Evolutionary conservation across 306 rosid species (phyloP).

Genomic region (Vigna trinervia): DNA sequence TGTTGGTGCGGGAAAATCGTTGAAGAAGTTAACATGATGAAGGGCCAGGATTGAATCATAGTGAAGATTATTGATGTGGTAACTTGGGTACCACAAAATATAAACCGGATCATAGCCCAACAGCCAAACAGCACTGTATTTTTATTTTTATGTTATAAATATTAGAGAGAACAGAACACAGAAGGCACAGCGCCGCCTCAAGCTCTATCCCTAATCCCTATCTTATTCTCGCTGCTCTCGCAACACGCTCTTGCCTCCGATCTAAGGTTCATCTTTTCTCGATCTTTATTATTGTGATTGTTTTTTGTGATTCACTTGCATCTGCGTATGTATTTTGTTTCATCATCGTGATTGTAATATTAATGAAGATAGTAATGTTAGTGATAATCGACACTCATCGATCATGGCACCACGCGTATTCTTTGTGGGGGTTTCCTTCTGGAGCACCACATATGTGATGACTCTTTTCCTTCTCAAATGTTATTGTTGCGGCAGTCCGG

Average conservation of each 20-base stretch:
- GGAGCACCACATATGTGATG: neutral
- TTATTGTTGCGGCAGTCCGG: neutral
- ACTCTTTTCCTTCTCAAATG: neutral
- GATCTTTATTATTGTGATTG: neutral
- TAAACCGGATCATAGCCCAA: neutral
- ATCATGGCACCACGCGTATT: neutral
- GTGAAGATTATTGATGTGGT: neutral
- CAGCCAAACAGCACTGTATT: neutral
- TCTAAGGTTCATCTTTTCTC: neutral
- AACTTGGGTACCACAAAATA: constrained; percentile 14
- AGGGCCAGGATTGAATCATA: neutral
- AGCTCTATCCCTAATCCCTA: constrained; percentile 9
- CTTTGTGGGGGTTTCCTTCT: neutral
- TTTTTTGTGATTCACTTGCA: neutral
- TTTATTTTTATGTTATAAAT: neutral
- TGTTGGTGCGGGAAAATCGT: neutral
- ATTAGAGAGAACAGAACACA: neutral
- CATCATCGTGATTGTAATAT: neutral
- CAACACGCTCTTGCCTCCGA: neutral
- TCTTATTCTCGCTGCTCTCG: no score
- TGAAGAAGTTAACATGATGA: neutral
- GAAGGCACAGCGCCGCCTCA: neutral
- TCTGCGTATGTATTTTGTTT: neutral
- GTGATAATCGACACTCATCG: neutral
- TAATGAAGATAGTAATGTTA: no score